Conservation (phyloP, 768 basidiomycete genomes). For the Serendipita sp. region DNA sequence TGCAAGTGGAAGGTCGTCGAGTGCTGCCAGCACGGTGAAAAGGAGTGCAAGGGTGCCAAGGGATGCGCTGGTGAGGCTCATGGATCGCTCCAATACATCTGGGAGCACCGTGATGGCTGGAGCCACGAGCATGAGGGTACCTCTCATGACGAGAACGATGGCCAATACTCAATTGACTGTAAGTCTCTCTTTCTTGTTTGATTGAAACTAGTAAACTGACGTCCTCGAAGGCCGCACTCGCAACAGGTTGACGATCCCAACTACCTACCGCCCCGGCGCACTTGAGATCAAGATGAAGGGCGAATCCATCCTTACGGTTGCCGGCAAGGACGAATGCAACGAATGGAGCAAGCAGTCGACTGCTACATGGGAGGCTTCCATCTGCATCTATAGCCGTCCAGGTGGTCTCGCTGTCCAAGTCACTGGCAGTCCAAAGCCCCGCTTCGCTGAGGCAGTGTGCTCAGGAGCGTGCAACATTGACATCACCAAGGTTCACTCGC, state of each 20-base stretch:
- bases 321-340: constrained; percentile 11
- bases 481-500: neutral
- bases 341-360: constrained; percentile 15
- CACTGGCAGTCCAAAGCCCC: constrained; percentile 10
- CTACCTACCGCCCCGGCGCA: constrained; percentile 13
- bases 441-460: constrained; percentile 7
- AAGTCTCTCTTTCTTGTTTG: neutral
- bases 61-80: constrained; percentile 3
- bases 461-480: constrained; percentile 7
- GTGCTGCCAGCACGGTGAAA: neutral
- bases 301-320: constrained; percentile 14
- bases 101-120: constrained; percentile 18
- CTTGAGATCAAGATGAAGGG: constrained; percentile 18
- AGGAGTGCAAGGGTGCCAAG: constrained; percentile 14
- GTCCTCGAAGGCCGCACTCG: constrained; percentile 15
- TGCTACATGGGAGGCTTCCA: constrained; percentile 15
- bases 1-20: constrained; percentile 14
- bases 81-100: constrained; percentile 13
- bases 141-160: constrained; percentile 14
- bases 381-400: constrained; percentile 12
- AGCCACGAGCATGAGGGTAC: constrained; percentile 7
- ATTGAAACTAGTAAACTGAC: neutral
- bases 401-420: constrained; percentile 16
- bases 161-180: constrained; percentile 6
- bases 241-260: constrained; percentile 19